These are phyloP conservation scores for Drechslera avenae DNA, from an alignment of 2,329 filamentous ascomycete species.

Conservation along the genomic window DNA sequence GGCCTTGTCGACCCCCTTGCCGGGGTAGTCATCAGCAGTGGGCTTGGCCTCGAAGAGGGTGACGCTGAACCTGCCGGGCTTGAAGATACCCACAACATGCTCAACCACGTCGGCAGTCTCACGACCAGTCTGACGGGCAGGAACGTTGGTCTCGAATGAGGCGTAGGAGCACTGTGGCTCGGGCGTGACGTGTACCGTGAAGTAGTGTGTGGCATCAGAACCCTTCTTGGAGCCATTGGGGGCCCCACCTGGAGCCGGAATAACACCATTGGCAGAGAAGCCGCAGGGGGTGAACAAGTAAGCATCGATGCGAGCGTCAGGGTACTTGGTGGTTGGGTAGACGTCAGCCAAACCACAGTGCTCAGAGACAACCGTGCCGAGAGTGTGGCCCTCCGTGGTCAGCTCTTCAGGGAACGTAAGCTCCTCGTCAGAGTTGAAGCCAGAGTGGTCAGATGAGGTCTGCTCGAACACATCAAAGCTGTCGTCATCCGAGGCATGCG, in stretches of 20 bases:
- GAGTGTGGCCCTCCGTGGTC: slow-evolving; percentile 89
- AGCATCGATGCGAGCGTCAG: slow-evolving; percentile 90
- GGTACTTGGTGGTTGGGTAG: slow-evolving; percentile 84
- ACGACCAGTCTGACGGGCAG: slow-evolving; percentile 82
- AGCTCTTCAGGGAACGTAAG: slow-evolving; percentile 70
- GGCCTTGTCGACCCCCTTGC: slow-evolving; percentile 46
- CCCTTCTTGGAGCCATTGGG: slow-evolving; percentile 52
- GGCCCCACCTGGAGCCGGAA: slow-evolving; percentile 70
- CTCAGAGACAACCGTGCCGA: slow-evolving; percentile 91
- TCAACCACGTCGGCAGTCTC: slow-evolving; percentile 90
- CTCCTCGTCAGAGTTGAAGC: slow-evolving; percentile 62
- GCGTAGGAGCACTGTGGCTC: slow-evolving; percentile 97
- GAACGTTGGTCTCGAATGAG: slow-evolving; percentile 98
- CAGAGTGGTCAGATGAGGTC: slow-evolving; percentile 66
- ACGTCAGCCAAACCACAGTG: slow-evolving; percentile 86
- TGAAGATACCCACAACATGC: slow-evolving; percentile 94
- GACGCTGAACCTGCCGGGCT: slow-evolving; percentile 95
- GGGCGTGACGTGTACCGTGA: slow-evolving; percentile 96
- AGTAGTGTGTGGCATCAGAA: slow-evolving; percentile 71
- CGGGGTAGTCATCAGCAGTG: slow-evolving; percentile 49
- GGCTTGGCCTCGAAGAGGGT: slow-evolving; percentile 93
- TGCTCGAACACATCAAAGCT: slow-evolving; percentile 82
- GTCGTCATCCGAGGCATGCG: slow-evolving; percentile 61
- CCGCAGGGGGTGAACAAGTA: slow-evolving; percentile 97
- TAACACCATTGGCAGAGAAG: slow-evolving; percentile 94